phyloP scores from a whole-genome alignment of 2,329 filamentous ascomycete species.

The Neurospora sp. region DNA sequence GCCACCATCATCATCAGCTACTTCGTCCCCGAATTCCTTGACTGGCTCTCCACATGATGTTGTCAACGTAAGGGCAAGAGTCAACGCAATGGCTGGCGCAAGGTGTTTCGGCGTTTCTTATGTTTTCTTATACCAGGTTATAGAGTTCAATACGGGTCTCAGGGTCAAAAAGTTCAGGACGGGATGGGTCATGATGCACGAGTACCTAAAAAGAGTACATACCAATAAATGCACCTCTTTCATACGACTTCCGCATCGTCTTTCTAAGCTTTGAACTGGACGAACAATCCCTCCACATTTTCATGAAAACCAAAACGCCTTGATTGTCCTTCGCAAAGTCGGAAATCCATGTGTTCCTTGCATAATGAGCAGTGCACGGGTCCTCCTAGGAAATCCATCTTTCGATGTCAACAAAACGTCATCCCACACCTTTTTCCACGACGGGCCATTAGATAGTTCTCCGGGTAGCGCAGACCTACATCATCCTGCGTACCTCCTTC shows the following conservation, averaged over 20 bases:
- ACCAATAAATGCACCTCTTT: not conserved
- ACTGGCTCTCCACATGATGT: slow-evolving; percentile 49
- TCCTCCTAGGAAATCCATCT: not conserved
- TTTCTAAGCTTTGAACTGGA: not conserved
- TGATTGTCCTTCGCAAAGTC: not conserved
- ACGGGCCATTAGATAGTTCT: not conserved
- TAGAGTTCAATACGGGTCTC: not conserved
- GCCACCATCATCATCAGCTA: slow-evolving; percentile 91
- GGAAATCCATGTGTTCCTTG: not conserved
- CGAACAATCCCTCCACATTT: not conserved
- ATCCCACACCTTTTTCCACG: not conserved
- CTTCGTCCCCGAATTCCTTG: slow-evolving; percentile 74
- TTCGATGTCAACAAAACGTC: not conserved
- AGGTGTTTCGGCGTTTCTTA: not conserved
- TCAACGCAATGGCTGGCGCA: not conserved
- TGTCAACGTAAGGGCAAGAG: slow-evolving; percentile 1
- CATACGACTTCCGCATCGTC: not conserved
- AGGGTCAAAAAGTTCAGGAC: not conserved
- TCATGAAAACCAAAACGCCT: not conserved
- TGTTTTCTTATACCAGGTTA: not conserved
- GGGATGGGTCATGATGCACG: not conserved
- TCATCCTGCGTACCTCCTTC: not conserved
- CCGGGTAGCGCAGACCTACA: not conserved
- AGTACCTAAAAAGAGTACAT: not conserved
- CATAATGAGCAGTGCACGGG: not conserved